Conservation (phyloP, 495 filamentous ascomycete species). For the Chlorociboria aeruginascens region DNA sequence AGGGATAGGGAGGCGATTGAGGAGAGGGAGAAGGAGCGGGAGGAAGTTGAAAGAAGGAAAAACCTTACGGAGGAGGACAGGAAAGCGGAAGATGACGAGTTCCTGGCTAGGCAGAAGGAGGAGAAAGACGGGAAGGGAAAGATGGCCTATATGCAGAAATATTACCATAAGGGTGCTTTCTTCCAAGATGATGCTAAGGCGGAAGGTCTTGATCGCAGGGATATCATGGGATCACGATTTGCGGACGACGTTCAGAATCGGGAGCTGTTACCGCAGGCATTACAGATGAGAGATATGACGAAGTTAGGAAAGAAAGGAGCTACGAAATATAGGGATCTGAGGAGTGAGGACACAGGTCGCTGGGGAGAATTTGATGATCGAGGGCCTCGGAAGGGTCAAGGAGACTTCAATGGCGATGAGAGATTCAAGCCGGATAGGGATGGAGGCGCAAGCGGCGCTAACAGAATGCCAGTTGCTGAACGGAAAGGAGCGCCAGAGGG, state of each 20-base stretch:
- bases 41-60: conserved; percentile 78
- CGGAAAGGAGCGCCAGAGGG: conserved; percentile 34
- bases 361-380: conserved; percentile 59
- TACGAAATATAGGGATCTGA: conserved; percentile 81
- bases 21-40: conserved; percentile 67
- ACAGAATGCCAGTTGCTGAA: conserved; percentile 47
- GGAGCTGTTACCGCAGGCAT: conserved; percentile 76
- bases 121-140: conserved; percentile 78
- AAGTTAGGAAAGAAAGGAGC: conserved; percentile 87
- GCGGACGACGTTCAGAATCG: conserved; percentile 69
- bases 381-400: conserved; percentile 31
- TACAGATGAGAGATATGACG: conserved; percentile 91
- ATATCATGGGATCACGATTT: conserved; percentile 70
- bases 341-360: conserved; percentile 80
- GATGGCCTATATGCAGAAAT: conserved; percentile 88
- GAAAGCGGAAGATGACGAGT: conserved; percentile 72
- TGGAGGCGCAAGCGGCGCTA: conserved; percentile 41
- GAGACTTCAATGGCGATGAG: conserved; percentile 46
- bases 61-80: conserved; percentile 82
- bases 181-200: conserved; percentile 69
- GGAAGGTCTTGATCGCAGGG: conserved; percentile 59
- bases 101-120: conserved; percentile 66
- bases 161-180: conserved; percentile 95
- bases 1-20: conserved; percentile 80
- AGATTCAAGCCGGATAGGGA: conserved; percentile 57